phyloP scores from a whole-genome alignment of 805 yeast genomes.

The Pachysolen tannophilus region DNA sequence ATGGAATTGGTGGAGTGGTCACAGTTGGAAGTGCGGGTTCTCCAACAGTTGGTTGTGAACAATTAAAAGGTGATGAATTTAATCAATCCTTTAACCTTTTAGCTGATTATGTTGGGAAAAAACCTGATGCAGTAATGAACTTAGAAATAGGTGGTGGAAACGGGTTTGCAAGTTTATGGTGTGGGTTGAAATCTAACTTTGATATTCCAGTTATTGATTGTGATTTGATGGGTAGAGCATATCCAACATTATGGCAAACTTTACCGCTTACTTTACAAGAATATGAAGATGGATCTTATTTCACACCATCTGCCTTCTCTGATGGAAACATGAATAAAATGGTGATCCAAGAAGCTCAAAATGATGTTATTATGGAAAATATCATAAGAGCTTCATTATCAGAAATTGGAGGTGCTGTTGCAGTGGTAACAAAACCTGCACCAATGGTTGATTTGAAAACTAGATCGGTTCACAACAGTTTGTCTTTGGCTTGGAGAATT shows the following conservation, averaged over 20 bases:
- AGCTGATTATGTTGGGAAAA: conserved; percentile 17
- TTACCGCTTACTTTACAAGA: conserved; percentile 19
- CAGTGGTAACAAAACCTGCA: conserved; percentile 28
- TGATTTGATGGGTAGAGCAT: conserved; percentile 36
- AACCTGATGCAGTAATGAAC: conserved; percentile 26
- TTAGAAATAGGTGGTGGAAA: conserved; percentile 39
- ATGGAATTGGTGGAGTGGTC: conserved; percentile 23
- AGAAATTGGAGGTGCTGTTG: conserved; percentile 32
- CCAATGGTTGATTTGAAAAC: conserved; percentile 18
- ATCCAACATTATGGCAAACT: conserved; percentile 30
- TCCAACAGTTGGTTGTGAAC: conserved; percentile 35
- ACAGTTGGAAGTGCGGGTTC: conserved; percentile 34
- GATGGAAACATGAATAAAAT: conserved; percentile 34
- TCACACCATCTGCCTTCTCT: conserved; percentile 20
- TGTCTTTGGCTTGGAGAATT: conserved; percentile 36
- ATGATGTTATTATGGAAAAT: conserved; percentile 28
- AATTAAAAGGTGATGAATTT: conserved; percentile 31
- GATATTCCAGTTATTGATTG: conserved; percentile 25
- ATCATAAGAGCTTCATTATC: conserved; percentile 32
- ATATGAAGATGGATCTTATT: neutral
- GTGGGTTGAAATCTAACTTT: conserved; percentile 18
- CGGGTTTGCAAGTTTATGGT: conserved; percentile 23
- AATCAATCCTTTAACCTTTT: conserved; percentile 21
- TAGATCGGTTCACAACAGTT: conserved; percentile 24
- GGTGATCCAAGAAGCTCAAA: conserved; percentile 21